Percentiles rank a stretch among this genome's conserved stretches.
Conservation (phyloP, 495 filamentous ascomycete genomes). For the Penicillium pulvis region DNA sequence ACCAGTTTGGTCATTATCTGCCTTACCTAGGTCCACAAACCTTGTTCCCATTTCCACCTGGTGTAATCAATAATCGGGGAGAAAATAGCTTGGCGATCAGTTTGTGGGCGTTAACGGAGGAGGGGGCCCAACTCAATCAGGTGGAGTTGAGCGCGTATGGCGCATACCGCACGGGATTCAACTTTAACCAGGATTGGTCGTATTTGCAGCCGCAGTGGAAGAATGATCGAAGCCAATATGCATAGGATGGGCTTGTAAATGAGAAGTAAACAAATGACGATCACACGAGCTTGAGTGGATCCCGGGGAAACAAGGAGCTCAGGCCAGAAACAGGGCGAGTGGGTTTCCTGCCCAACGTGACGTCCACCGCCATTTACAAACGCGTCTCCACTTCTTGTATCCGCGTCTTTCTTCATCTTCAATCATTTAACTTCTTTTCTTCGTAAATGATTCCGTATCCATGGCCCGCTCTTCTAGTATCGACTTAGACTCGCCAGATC, state of each 20-base stretch:
- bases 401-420: constrained; percentile 9
- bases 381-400: constrained; percentile 9
- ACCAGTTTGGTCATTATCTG: constrained; percentile 52
- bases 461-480: constrained; percentile 40
- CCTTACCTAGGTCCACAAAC: constrained; percentile 54
- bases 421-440: neutral
- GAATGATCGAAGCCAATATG: constrained; percentile 34
- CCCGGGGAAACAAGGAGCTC: constrained; percentile 20
- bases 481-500: constrained; percentile 45
- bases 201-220: constrained; percentile 47
- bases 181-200: constrained; percentile 46
- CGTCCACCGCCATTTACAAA: constrained; percentile 33
- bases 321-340: constrained; percentile 17
- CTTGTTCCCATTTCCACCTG: constrained; percentile 50
- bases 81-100: constrained; percentile 49
- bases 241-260: constrained; percentile 3
- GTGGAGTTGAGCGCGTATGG: constrained; percentile 40
- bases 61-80: constrained; percentile 49
- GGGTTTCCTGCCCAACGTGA: constrained; percentile 27
- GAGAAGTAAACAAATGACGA: neutral
- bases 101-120: constrained; percentile 49
- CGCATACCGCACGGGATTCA: constrained; percentile 45
- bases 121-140: constrained; percentile 34
- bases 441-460: neutral
- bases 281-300: constrained; percentile 13